phyloP scores from a whole-genome alignment of 1,139 yeast genomes.

The Blastobotrys persicus region DNA sequence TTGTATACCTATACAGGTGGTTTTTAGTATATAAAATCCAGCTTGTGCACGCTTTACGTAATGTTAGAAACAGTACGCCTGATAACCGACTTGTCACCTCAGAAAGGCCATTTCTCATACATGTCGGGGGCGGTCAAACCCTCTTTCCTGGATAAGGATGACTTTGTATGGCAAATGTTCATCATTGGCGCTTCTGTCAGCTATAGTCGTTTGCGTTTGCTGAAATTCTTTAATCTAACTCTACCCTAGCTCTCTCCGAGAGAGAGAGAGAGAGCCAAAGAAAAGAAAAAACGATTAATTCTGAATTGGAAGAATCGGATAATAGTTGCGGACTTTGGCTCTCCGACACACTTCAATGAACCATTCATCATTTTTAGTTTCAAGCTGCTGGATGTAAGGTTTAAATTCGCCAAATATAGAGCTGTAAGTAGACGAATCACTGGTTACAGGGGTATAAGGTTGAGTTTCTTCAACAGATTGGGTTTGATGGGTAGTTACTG shows the following conservation, averaged over 20 bases:
- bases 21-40: too few relatives aligned
- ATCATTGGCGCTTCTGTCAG: neutral
- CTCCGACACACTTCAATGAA: conserved; percentile 14
- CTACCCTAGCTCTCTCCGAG: neutral
- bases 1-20: too few relatives aligned
- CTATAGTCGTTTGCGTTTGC: too few relatives aligned
- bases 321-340: conserved; percentile 19
- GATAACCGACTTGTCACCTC: neutral
- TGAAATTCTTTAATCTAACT: too few relatives aligned
- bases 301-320: conserved; percentile 23
- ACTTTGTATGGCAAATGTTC: neutral
- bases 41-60: too few relatives aligned
- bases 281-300: neutral
- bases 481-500: neutral
- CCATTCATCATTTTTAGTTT: conserved; percentile 18
- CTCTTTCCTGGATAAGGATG: neutral
- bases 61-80: too few relatives aligned
- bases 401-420: conserved; percentile 21
- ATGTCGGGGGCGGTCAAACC: neutral
- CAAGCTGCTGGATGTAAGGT: conserved; percentile 19
- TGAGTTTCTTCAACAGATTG: conserved; percentile 20
- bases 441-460: conserved; percentile 18
- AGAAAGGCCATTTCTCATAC: neutral
- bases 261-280: too few relatives aligned
- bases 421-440: conserved; percentile 12